Evolutionary conservation across 352 stramenopile genomes (phyloP), one percentile per base, ranked within the genome.

Genomic region (Phytophthora constricta): DNA sequence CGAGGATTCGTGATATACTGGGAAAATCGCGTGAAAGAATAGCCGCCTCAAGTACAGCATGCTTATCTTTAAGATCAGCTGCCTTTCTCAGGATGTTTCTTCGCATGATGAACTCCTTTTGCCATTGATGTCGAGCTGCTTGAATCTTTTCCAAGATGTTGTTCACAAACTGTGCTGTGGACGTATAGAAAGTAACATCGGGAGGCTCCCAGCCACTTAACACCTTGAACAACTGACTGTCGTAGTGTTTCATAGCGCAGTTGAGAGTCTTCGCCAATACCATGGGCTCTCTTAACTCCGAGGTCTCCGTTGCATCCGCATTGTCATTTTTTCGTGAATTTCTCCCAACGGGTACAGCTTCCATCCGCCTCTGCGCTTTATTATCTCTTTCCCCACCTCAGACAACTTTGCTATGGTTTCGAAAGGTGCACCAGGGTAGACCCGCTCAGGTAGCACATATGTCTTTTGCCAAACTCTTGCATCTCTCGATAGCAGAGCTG

Each of bases 391-490:
- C 17, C 33, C 55, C 28, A 60, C 50, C 16, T 66, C n/a, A 14
- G 58, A 62, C 14, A 65, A 60, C 22, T 62, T 25, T 8, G 46
- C 25, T 19, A 64, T 48, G 26, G 22, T 51, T 13, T 72, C 53
- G 17, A 76, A 54, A 7, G 63, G 43, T 16, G 55, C 46, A 3
- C 79, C 73, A 3, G 86, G 82, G 27, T 87, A 71, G 1, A 73
- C 70, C 16, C 82, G 74, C 13, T 79, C 46, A 0, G 86, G 84
- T 25, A 92, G 62, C 13, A 95, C 76, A 46, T 87, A 79, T 0
- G 83, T 89, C 22, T 76, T 76, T 23, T 93, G 83, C 76, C 74
- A 89, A 7, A 90, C n/a, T 16, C 46, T 74, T 1, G 83, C 83
- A 23, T 74, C 81, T 27, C 80, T 76, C 5, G 77, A 65, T 1